A percentile compares a stretch with the other conserved stretches of the same genome.
phyloP scores from a whole-genome alignment of 106 monocot species.

The Amphibolis antarctica region DNA sequence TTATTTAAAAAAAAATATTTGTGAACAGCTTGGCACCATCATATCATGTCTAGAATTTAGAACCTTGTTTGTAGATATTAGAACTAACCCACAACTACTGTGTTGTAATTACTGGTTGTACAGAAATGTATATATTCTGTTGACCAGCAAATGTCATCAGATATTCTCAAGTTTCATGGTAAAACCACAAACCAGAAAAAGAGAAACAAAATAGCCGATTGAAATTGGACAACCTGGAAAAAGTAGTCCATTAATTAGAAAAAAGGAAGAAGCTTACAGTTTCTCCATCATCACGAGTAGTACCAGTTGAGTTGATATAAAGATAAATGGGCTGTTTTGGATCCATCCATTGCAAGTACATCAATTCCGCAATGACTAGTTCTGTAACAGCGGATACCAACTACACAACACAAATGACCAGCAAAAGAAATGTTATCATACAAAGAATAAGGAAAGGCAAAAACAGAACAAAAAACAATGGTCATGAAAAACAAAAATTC shows the following conservation, averaged over 20 bases:
- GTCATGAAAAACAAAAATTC: background rate
- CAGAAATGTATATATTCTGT: no score
- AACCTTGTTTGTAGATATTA: no score
- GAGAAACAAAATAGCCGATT: background rate
- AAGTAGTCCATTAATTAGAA: background rate
- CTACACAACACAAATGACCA: conserved; percentile 23
- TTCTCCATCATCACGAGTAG: conserved; percentile 95
- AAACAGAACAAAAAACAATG: background rate
- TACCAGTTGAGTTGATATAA: conserved; percentile 93
- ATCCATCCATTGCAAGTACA: conserved; percentile 94
- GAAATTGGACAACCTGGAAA: background rate
- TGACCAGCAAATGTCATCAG: no score
- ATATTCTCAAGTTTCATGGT: no score
- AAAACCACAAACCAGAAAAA: background rate
- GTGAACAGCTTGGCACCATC: no score
- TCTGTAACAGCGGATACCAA: conserved; percentile 89
- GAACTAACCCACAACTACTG: no score
- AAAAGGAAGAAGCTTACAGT: conserved; percentile 35
- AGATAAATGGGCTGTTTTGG: conserved; percentile 83
- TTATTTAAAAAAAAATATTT: no score
- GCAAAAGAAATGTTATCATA: background rate
- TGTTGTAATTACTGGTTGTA: no score
- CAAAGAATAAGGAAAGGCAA: background rate
- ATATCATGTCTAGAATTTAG: no score
- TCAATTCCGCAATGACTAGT: conserved; percentile 70